Conservation (phyloP, 1,139 yeast genomes). For the Scheffersomyces quercinus region DNA sequence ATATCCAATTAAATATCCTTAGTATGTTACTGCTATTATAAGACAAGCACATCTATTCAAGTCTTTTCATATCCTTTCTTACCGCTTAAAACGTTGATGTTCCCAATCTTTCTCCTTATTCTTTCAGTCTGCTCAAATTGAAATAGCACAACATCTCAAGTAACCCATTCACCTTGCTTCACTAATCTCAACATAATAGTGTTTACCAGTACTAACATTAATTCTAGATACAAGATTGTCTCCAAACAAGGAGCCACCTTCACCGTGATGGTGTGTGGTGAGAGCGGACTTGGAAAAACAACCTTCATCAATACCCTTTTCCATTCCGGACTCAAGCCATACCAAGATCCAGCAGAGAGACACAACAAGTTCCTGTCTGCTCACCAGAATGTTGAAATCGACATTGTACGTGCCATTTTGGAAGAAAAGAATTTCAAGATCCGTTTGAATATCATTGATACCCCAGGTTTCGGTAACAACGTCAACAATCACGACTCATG, state of each 20-base stretch:
- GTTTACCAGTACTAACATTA: constrained; percentile 15
- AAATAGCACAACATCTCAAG: not conserved
- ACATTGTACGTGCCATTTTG: constrained; percentile 82
- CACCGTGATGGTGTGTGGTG: constrained; percentile 95
- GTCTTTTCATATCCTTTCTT: too few species aligned
- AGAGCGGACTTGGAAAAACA: constrained; percentile 91
- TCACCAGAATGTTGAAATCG: constrained; percentile 88
- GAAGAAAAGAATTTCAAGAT: constrained; percentile 90
- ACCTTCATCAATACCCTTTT: constrained; percentile 92
- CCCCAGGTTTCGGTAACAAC: constrained; percentile 98
- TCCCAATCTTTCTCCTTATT: too few species aligned
- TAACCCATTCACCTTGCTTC: not conserved
- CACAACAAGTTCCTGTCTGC: constrained; percentile 63
- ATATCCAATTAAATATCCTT: too few species aligned
- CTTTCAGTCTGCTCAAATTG: not conserved
- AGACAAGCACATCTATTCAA: too few species aligned
- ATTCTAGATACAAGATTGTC: constrained; percentile 72
- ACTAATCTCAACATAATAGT: not conserved
- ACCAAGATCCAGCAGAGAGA: constrained; percentile 64
- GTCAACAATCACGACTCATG: constrained; percentile 91
- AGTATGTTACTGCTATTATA: too few species aligned
- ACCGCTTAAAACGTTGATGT: too few species aligned
- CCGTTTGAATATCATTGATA: constrained; percentile 86
- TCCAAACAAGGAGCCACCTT: constrained; percentile 87
- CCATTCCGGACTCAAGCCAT: constrained; percentile 67